These are phyloP conservation scores for Ceratocystis cubensis DNA, from an alignment of 2,329 filamentous ascomycete species.

Conservation along the genomic window DNA sequence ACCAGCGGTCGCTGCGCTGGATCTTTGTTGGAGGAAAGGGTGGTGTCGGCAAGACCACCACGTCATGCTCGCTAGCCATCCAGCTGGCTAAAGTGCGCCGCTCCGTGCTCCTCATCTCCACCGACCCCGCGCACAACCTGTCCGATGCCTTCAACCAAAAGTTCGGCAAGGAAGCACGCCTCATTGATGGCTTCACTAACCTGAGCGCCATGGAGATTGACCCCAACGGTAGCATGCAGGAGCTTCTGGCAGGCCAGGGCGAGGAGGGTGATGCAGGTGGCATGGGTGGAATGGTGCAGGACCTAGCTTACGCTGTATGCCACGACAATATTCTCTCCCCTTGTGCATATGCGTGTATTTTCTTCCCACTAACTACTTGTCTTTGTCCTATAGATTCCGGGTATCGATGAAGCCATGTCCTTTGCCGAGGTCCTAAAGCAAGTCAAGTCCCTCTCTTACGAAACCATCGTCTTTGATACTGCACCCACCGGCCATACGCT, in stretches of 20 bases:
- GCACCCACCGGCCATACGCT: constrained; percentile 96
- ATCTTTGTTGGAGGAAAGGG: constrained; percentile 98
- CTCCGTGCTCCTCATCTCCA: constrained; percentile 93
- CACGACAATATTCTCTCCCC: neutral
- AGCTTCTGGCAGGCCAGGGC: constrained; percentile 65
- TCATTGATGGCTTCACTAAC: constrained; percentile 84
- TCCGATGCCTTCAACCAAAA: constrained; percentile 97
- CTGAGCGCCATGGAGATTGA: constrained; percentile 99
- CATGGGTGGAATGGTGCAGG: constrained; percentile 96
- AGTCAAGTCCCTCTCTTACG: constrained; percentile 96
- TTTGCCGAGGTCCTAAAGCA: constrained; percentile 99
- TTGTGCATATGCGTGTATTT: constrained; percentile 6
- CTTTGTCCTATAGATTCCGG: constrained; percentile 58
- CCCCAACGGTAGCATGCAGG: constrained; percentile 94
- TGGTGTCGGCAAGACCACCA: constrained; percentile 98
- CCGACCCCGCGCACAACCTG: constrained; percentile 94
- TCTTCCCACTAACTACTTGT: neutral
- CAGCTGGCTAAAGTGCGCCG: constrained; percentile 91
- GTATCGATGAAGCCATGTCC: constrained; percentile 98
- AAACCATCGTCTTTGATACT: constrained; percentile 98
- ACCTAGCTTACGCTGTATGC: constrained; percentile 83
- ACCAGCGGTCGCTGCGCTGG: constrained; percentile 92
- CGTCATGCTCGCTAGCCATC: constrained; percentile 93
- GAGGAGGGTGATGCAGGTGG: constrained; percentile 58
- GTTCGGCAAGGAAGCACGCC: constrained; percentile 94